Base-by-base conservation (phyloP, 768 basidiomycete genomes). In the Crucibulum laeve region DNA sequence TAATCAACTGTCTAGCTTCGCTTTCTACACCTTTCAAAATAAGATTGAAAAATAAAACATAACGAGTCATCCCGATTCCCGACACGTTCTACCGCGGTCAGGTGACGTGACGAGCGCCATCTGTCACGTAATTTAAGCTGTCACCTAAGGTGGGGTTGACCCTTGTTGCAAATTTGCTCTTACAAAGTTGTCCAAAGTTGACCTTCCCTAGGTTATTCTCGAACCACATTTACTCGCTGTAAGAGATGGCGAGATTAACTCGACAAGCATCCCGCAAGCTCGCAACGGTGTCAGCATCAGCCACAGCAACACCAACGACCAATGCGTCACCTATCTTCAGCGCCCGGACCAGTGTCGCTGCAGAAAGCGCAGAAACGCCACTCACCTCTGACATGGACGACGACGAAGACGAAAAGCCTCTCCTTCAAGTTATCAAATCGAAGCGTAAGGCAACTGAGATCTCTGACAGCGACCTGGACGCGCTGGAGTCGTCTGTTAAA, bases 281-380 rank as follows among this genome's bases (percentile, higher is more conserved):
- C 32, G 53, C 51, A 8, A 47, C 46, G 13, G 56, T 64, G 21
- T 59, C 67, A 5, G 24, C 2, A 8, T 61, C 69, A 8, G 52
- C 57, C 7, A 54, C 66, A 30, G 59, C 59, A n/a, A 65, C 70
- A 3, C 61, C 72, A 5, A 65, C 71, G 11, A 65, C 71, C 10
- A 63, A 68, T 30, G 65, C 63, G 23, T 77, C 82, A 10, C 77
- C 81, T 28, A 49, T 74, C 19, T 71, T 80, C 51, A 81, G 76
- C 51, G 62, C 68, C 24, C 58, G 61, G 40, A 61, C 63, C 18
- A 78, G 80, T 24, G 63, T 65, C 32, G 62, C 61, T 24, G 54
- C 46, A 30, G 58, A 70, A 39, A 57, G 52, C 33, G 42, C 53
- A 54, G 72, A 71, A 53, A 80, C 80, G 40, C 80, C 82, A 52